These are phyloP conservation scores for Auricularia cornea DNA, from an alignment of 768 basidiomycete species.

Conservation along the genomic window DNA sequence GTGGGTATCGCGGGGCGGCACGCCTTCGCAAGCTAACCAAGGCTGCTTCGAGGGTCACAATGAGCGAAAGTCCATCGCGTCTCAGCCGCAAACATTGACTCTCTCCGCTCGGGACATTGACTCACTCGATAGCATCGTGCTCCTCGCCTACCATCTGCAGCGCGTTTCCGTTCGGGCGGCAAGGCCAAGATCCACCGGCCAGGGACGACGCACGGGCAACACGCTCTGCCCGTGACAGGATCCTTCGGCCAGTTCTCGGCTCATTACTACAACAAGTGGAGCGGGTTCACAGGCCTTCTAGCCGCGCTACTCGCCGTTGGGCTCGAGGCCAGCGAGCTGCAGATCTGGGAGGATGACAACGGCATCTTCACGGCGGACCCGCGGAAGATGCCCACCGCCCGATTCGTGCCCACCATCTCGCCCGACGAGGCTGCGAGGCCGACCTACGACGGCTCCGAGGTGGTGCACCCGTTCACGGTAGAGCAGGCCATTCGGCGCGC, in stretches of 20 bases:
- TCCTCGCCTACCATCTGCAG: no score
- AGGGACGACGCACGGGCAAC: no score
- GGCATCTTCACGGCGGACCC: constrained; percentile 99
- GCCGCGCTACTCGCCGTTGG: constrained; percentile 91
- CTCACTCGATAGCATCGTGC: constrained; percentile 85
- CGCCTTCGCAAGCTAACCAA: constrained; percentile 92
- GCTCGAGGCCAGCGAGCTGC: constrained; percentile 79
- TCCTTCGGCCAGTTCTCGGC: constrained; percentile 95
- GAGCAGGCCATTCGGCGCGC: constrained; percentile 83
- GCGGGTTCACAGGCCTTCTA: constrained; percentile 93
- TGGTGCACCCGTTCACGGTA: constrained; percentile 98
- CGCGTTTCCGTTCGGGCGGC: no score
- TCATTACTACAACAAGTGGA: constrained; percentile 90
- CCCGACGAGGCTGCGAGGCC: constrained; percentile 97
- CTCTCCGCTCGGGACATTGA: constrained; percentile 95
- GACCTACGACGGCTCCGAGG: constrained; percentile 98
- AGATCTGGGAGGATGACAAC: constrained; percentile 99
- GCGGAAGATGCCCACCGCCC: constrained; percentile 89
- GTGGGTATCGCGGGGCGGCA: no score
- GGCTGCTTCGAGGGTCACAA: constrained; percentile 79
- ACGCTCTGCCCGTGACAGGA: constrained; percentile 82
- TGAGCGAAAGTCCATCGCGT: no score
- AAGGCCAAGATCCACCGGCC: no score
- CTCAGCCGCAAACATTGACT: no score
- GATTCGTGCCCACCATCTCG: constrained; percentile 85